phyloP scores from a whole-genome alignment of 345 rosid genomes.

The Melaleuca alternifolia region DNA sequence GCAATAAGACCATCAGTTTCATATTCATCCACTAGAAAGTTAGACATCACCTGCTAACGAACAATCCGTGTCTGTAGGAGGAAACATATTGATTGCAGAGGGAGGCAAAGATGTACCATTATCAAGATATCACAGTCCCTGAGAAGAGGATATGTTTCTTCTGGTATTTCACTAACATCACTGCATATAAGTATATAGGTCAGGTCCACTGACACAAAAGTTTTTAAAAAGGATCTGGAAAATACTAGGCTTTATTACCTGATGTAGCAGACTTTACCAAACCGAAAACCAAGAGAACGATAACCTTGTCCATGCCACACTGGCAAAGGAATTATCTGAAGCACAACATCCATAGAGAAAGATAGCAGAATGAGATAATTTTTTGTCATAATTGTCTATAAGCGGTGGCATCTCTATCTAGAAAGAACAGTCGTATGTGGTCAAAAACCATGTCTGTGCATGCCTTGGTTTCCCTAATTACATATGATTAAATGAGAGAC shows the following conservation, averaged over 20 bases:
- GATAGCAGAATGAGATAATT: neutral
- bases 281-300: conserved; percentile 88
- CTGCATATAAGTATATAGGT: conserved; percentile 28
- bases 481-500: neutral
- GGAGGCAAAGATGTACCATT: conserved; percentile 28
- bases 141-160: conserved; percentile 82
- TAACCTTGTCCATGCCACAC: conserved; percentile 89
- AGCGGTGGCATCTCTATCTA: neutral
- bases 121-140: conserved; percentile 59
- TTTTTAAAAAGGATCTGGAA: neutral
- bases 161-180: conserved; percentile 84
- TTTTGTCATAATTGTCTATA: neutral
- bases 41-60: neutral
- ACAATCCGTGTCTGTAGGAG: neutral
- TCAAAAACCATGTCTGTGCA: neutral
- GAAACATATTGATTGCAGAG: neutral
- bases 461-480: neutral
- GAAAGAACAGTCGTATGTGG: neutral
- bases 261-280: conserved; percentile 74
- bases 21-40: neutral
- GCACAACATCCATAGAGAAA: conserved; percentile 4
- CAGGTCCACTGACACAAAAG: neutral
- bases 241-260: conserved; percentile 28
- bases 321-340: conserved; percentile 77
- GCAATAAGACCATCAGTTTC: neutral